phyloP scores from a whole-genome alignment of 2,329 filamentous ascomycete genomes.

The Fusarium sp. region DNA sequence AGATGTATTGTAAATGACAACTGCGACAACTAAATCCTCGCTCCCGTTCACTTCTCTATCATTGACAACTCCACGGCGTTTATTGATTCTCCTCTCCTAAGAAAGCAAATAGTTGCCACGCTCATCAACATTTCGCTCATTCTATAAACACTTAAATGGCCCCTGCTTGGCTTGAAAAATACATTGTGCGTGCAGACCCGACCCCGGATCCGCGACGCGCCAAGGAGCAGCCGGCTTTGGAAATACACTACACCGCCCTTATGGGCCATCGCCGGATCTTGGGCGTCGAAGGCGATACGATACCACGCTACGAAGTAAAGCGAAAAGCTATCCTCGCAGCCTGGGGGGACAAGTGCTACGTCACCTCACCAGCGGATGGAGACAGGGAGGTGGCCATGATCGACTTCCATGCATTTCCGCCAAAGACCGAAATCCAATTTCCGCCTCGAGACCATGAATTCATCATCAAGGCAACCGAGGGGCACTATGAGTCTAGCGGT shows the following conservation, averaged over 20 bases:
- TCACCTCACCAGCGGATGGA: neutral
- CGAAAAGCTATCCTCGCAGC: neutral
- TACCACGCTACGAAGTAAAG: slow-evolving; percentile 7
- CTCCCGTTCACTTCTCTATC: neutral
- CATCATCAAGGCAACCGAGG: neutral
- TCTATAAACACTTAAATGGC: neutral
- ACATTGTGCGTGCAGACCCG: slow-evolving; percentile 5
- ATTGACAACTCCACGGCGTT: neutral
- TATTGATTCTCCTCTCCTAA: neutral
- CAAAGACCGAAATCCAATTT: slow-evolving; percentile 6
- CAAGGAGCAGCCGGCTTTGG: neutral
- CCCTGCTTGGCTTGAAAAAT: slow-evolving; percentile 26
- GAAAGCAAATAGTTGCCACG: neutral
- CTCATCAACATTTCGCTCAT: neutral
- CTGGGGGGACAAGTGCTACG: slow-evolving; percentile 8
- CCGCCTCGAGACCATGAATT: neutral
- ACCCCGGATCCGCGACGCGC: slow-evolving; percentile 3
- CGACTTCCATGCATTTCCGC: slow-evolving; percentile 4
- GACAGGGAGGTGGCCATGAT: slow-evolving; percentile 7
- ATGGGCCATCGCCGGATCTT: slow-evolving; percentile 4
- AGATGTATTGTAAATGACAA: neutral
- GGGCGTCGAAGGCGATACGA: slow-evolving; percentile 3
- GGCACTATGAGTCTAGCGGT: neutral
- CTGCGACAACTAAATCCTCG: neutral
- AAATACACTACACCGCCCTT: slow-evolving; percentile 12